phyloP scores from a whole-genome alignment of 2,329 filamentous ascomycete species.

The Claviceps pazoutovae region DNA sequence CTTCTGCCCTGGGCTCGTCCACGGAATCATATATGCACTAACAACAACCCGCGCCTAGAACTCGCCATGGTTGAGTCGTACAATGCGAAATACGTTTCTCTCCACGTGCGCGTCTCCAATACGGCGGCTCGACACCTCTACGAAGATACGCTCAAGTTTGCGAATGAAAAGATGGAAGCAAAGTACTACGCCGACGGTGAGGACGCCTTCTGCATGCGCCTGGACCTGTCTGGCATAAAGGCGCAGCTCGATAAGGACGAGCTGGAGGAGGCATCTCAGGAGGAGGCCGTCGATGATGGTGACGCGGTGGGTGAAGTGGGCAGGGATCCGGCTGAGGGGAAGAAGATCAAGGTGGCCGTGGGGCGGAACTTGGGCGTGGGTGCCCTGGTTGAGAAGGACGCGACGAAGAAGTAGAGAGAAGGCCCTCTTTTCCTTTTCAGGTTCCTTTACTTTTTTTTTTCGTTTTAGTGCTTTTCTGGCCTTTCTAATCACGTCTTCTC shows the following conservation, averaged over 20 bases:
- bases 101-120: constrained; percentile 94
- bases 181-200: constrained; percentile 98
- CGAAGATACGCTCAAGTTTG: constrained; percentile 80
- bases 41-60: constrained; percentile 35
- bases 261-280: constrained; percentile 13
- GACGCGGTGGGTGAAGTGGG: constrained; percentile 56
- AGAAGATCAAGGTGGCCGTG: constrained; percentile 74
- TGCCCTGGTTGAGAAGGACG: constrained; percentile 59
- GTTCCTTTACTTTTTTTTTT: neutral
- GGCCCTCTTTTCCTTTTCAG: neutral
- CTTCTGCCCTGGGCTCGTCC: too few relatives aligned
- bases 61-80: constrained; percentile 95
- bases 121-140: constrained; percentile 82
- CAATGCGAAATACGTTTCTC: constrained; percentile 78
- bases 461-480: neutral
- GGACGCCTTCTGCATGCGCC: constrained; percentile 87
- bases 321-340: constrained; percentile 30
- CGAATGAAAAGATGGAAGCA: constrained; percentile 68
- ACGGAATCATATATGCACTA: too few relatives aligned
- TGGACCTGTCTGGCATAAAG: constrained; percentile 57
- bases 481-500: neutral
- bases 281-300: constrained; percentile 48
- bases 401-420: constrained; percentile 25
- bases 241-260: constrained; percentile 23
- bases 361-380: constrained; percentile 68